A percentile compares a stretch with the other conserved stretches of the same genome.
These are phyloP conservation scores for Penicillium sp. DNA, from an alignment of 2,329 filamentous ascomycete genomes.

Conservation along the genomic window DNA sequence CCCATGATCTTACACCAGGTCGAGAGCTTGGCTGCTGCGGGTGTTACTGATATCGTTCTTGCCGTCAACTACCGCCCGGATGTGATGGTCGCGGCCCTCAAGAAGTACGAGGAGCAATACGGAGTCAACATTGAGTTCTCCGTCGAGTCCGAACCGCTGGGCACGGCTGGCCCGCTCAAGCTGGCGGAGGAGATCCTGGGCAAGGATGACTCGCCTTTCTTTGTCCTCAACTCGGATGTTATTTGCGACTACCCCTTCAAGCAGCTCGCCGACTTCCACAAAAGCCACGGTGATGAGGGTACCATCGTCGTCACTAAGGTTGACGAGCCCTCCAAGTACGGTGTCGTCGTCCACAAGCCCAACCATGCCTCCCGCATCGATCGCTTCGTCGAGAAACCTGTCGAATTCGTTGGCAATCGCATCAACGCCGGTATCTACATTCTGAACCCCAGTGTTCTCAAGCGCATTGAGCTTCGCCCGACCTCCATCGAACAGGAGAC, in stretches of 20 bases:
- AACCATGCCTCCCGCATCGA: constrained; percentile 89
- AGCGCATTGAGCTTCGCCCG: constrained; percentile 90
- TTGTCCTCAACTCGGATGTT: constrained; percentile 96
- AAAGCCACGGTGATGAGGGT: constrained; percentile 86
- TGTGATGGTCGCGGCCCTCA: constrained; percentile 91
- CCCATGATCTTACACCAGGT: constrained; percentile 99
- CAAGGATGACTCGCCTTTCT: constrained; percentile 94
- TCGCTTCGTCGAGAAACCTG: constrained; percentile 98
- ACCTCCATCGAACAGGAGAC: constrained; percentile 99
- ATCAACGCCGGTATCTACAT: constrained; percentile 99
- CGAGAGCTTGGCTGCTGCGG: constrained; percentile 86
- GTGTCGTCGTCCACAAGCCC: constrained; percentile 96
- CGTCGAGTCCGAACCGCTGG: constrained; percentile 90
- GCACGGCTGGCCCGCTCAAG: constrained; percentile 92
- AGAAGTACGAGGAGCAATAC: constrained; percentile 91
- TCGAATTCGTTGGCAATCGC: constrained; percentile 97
- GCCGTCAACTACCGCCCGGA: constrained; percentile 98
- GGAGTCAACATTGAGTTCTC: constrained; percentile 96
- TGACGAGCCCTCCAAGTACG: constrained; percentile 97
- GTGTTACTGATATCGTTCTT: constrained; percentile 95
- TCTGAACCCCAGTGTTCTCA: constrained; percentile 84
- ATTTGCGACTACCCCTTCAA: constrained; percentile 98
- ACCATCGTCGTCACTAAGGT: constrained; percentile 99
- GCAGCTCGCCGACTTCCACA: constrained; percentile 88
- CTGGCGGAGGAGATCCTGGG: constrained; percentile 86